A percentile compares a stretch with the other conserved stretches of the same genome.
phyloP scores from a whole-genome alignment of 495 filamentous ascomycete genomes.

The Margaritispora aquatica region DNA sequence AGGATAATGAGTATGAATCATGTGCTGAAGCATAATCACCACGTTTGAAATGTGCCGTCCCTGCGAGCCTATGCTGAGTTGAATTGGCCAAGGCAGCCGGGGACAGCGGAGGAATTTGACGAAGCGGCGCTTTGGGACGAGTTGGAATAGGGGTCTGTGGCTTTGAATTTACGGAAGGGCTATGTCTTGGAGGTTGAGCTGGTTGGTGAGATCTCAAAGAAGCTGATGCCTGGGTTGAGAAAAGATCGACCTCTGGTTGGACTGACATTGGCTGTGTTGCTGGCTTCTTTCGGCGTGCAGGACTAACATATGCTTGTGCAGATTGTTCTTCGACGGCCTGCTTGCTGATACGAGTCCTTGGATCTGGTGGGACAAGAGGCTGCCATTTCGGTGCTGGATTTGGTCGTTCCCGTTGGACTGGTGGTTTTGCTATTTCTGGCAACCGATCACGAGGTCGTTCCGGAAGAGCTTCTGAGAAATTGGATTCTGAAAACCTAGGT shows the following conservation, averaged over 20 bases:
- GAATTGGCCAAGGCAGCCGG: slow-evolving; percentile 63
- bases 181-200: slow-evolving; percentile 3
- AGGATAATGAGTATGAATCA: slow-evolving; percentile 68
- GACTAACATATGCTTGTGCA: slow-evolving; percentile 82
- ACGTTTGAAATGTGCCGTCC: slow-evolving; percentile 83
- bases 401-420: slow-evolving; percentile 15
- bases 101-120: slow-evolving; percentile 64
- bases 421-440: slow-evolving; percentile 11
- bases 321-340: slow-evolving; percentile 74
- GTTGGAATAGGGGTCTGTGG: slow-evolving; percentile 37
- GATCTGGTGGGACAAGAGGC: slow-evolving; percentile 32
- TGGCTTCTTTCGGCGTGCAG: slow-evolving; percentile 70
- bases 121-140: slow-evolving; percentile 44
- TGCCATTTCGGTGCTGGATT: slow-evolving; percentile 26
- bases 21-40: slow-evolving; percentile 88
- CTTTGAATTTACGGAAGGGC: slow-evolving; percentile 28
- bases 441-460: slow-evolving; percentile 18
- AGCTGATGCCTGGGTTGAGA: slow-evolving; percentile 3
- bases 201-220: not conserved
- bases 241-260: slow-evolving; percentile 19
- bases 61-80: slow-evolving; percentile 66
- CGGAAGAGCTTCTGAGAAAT: slow-evolving; percentile 15
- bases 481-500: slow-evolving; percentile 16
- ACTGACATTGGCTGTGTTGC: slow-evolving; percentile 34
- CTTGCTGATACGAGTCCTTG: slow-evolving; percentile 57